phyloP scores from a whole-genome alignment of 106 monocot species.

The Hemerocallis citrina region DNA sequence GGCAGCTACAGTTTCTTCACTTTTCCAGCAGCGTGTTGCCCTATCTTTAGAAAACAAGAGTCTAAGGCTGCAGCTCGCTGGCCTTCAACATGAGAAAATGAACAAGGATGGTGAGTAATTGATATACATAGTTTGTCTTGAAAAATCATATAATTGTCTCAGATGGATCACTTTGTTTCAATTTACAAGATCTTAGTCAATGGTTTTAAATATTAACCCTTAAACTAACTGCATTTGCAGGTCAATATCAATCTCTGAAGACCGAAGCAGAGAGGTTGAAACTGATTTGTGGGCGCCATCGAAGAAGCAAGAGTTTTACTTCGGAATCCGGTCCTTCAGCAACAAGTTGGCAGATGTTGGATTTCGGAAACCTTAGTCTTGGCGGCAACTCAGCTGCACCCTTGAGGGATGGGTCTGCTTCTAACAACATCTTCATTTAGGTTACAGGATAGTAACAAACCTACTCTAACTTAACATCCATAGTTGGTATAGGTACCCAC shows the following conservation, averaged over 20 bases:
- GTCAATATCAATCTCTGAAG: conserved; percentile 42
- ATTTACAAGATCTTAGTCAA: no score
- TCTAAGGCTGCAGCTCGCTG: conserved; percentile 43
- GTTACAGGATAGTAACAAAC: neutral
- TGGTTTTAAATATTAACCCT: no score
- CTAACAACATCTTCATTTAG: neutral
- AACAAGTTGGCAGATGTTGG: conserved; percentile 41
- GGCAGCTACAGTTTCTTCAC: conserved; percentile 51
- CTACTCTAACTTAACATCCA: neutral
- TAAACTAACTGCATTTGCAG: no score
- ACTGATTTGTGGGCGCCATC: conserved; percentile 21
- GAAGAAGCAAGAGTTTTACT: conserved; percentile 47
- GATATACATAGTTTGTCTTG: neutral
- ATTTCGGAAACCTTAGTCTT: conserved; percentile 54
- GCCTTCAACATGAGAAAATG: conserved; percentile 59
- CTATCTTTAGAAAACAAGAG: conserved; percentile 72
- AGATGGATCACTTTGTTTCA: neutral
- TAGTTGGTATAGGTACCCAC: no score
- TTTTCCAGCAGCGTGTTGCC: conserved; percentile 56
- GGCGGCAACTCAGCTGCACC: conserved; percentile 19
- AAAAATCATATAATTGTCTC: neutral
- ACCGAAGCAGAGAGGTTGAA: conserved; percentile 56
- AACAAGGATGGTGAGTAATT: conserved; percentile 64
- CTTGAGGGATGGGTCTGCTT: conserved; percentile 21
- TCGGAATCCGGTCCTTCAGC: conserved; percentile 21